phyloP scores from a whole-genome alignment of 1,139 yeast species.

The Candida glucosophila region DNA sequence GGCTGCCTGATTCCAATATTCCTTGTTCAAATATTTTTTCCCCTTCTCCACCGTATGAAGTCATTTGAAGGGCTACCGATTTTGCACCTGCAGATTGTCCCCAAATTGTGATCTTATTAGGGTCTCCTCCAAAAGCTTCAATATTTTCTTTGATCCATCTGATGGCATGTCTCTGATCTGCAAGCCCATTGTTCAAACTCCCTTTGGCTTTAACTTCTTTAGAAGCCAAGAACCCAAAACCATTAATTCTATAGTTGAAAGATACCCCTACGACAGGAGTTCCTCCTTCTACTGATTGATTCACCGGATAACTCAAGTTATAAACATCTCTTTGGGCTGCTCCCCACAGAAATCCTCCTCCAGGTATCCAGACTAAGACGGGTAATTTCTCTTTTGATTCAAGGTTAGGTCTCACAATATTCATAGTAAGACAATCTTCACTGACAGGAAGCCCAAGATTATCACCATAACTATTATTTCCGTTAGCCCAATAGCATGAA shows the following conservation, averaged over 20 bases:
- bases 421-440: constrained; percentile 1
- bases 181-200: constrained; percentile 4
- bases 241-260: constrained; percentile 5
- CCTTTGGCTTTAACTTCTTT: not conserved
- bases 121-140: constrained; percentile 25
- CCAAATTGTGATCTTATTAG: constrained; percentile 19
- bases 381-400: constrained; percentile 12
- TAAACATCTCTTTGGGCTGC: constrained; percentile 14
- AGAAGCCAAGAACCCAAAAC: constrained; percentile 6
- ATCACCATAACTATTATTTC: too few species aligned
- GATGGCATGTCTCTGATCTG: constrained; percentile 23
- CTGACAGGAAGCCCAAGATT: too few species aligned
- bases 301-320: constrained; percentile 24
- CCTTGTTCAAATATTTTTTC: too few species aligned
- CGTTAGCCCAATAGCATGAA: too few species aligned
- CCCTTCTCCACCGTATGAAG: too few species aligned
- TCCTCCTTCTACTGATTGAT: constrained; percentile 13
- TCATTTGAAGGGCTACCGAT: constrained; percentile 17
- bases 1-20: too few species aligned
- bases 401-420: not conserved
- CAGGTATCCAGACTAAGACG: constrained; percentile 30
- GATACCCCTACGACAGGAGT: constrained; percentile 6
- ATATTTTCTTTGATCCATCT: constrained; percentile 23
- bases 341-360: constrained; percentile 20
- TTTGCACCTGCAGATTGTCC: constrained; percentile 31